Evolutionary conservation across 108 stramenopile species (phyloP).

Genomic region (Cyclotella atomus): DNA sequence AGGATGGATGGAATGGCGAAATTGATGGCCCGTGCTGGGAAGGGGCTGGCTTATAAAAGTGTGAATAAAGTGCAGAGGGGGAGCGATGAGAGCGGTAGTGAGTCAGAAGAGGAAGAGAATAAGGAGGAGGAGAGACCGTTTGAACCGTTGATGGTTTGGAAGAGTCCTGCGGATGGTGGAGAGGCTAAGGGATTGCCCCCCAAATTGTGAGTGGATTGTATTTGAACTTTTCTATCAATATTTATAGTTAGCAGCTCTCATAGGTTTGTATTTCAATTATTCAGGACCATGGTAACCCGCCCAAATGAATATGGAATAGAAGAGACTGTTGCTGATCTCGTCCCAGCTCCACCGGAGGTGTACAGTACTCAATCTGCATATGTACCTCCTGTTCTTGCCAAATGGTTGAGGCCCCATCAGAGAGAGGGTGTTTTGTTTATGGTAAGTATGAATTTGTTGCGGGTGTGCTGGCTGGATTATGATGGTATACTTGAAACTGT

Average conservation of each 20-base stretch:
- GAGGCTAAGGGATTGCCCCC: constrained; percentile 81
- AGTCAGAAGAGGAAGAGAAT: constrained; percentile 54
- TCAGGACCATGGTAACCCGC: constrained; percentile 64
- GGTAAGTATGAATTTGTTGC: not conserved
- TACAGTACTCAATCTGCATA: constrained; percentile 77
- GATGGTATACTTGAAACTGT: too few relatives aligned
- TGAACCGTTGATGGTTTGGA: constrained; percentile 84
- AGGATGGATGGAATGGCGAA: constrained; percentile 82
- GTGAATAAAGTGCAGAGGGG: constrained; percentile 6
- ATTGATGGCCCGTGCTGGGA: constrained; percentile 73
- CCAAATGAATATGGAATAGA: constrained; percentile 90
- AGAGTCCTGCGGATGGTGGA: constrained; percentile 78
- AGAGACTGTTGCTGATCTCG: constrained; percentile 63
- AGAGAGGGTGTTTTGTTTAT: constrained; percentile 97
- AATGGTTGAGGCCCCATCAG: constrained; percentile 97
- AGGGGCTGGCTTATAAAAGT: constrained; percentile 60
- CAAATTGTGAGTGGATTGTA: constrained; percentile 49
- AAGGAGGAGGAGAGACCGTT: constrained; percentile 70
- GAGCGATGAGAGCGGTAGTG: constrained; percentile 41
- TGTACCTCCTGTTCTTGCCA: constrained; percentile 93
- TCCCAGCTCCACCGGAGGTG: constrained; percentile 58
- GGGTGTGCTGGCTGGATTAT: too few relatives aligned
- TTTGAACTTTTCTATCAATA: not conserved
- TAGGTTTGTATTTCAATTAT: not conserved
- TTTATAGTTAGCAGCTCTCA: too few relatives aligned